Evolutionary conservation across 192 early-diverging fungal genomes (phyloP).

Genomic region (Powellomyces hirtus): DNA sequence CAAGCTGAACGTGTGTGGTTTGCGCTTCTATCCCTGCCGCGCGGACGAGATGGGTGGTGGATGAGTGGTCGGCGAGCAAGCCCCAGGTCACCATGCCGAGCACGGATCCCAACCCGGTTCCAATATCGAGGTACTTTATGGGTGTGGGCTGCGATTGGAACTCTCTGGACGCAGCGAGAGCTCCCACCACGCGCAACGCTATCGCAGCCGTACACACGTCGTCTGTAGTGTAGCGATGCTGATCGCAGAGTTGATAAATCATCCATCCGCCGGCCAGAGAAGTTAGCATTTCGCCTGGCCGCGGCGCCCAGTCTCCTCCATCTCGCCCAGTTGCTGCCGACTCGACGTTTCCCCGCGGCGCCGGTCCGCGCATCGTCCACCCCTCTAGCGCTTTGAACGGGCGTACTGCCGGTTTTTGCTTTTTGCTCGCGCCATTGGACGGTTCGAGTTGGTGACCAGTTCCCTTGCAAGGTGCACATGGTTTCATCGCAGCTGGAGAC

Average conservation of each 20-base stretch:
- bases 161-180: background rate
- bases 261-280: constrained; percentile 33
- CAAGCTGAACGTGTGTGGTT: constrained; percentile 30
- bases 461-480: background rate
- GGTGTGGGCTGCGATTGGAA: background rate
- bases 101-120: constrained; percentile 39
- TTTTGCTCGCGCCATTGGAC: background rate
- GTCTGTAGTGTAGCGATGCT: constrained; percentile 44
- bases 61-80: constrained; percentile 5
- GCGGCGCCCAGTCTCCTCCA: constrained; percentile 8
- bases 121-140: constrained; percentile 35
- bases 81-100: constrained; percentile 31
- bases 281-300: constrained; percentile 33
- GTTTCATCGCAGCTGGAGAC: background rate
- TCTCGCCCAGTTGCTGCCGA: no score
- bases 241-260: constrained; percentile 37
- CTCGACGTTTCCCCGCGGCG: background rate
- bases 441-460: background rate
- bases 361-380: constrained; percentile 4
- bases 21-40: constrained; percentile 43
- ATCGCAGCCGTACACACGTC: constrained; percentile 33
- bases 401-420: background rate
- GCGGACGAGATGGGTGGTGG: background rate
- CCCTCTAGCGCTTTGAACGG: background rate
- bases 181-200: constrained; percentile 22